Base-by-base conservation (phyloP, 768 basidiomycete genomes). In the Trametes coccinea region DNA sequence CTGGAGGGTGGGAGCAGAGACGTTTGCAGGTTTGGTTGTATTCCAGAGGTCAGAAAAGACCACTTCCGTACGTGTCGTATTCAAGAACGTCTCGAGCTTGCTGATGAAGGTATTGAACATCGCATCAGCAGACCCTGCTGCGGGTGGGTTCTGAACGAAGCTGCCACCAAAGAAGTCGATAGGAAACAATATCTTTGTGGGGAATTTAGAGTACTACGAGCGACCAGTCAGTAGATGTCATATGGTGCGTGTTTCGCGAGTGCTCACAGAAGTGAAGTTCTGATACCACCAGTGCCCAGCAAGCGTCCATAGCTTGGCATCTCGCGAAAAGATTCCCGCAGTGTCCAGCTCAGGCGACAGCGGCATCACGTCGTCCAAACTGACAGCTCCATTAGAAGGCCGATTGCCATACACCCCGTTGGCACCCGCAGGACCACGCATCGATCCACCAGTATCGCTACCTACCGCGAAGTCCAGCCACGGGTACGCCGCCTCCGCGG, bases 381-480 rank as follows among this genome's bases (percentile, higher is more conserved):
- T 50, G 11, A 73, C 65, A 2, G 72, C 71, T 10, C 72, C 72
- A 37, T 69, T 69, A 30, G 70, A 71, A 0, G 72, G 72, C 9
- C 72, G 59, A 54, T 69, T 71, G 1, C 72, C 72, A 47, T 64
- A 73, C 5, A 70, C 63, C 6, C 72, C 72, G 43, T 71, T 69
- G 13, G 61, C 69, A 13, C 72, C 72, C 4, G 72, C 67, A 4
- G 72, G 72, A 10, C 69, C 69, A 9, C 72, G 67, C 69, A 73
- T 72, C 5, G 71, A 72, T 4, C 72, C 72, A 5, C 72, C 72
- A 0, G 72, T 73, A 51, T 73, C 72, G 61, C 67, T 70, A 3
- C 72, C 72, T 5, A 73, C 64, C 3, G 71, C 66, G 44, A 67
- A 67, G 60, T 73, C 72, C 27, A 73, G 60, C 70, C 70, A 73